Evolutionary conservation across 2,329 filamentous ascomycete genomes (phyloP).

Genomic region (Neonectria ditissima): DNA sequence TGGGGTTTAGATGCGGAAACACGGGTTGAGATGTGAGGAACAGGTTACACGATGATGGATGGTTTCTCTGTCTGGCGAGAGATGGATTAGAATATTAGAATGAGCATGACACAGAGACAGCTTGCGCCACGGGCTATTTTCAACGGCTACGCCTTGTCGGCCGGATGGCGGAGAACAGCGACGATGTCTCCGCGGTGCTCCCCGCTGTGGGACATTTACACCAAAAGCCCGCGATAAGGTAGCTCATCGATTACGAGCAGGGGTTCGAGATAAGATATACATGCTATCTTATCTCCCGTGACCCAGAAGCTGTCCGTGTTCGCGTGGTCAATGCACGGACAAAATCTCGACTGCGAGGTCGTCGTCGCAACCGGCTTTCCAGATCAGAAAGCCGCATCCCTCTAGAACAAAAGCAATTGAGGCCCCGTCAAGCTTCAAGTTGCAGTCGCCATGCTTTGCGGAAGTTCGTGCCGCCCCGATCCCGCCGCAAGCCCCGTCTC

Average conservation of each 20-base stretch:
- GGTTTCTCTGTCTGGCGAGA: conserved; percentile 2
- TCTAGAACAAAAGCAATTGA: conserved; percentile 47
- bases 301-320: conserved; percentile 33
- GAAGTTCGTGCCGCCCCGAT: conserved; percentile 52
- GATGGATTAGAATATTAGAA: not conserved
- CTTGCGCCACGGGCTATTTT: not conserved
- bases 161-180: conserved; percentile 44
- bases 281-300: conserved; percentile 48
- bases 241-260: conserved; percentile 1
- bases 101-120: conserved; percentile 2
- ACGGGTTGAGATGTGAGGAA: not conserved
- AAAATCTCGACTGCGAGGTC: conserved; percentile 48
- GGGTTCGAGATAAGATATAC: not conserved
- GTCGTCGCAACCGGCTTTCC: conserved; percentile 43
- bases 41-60: not conserved
- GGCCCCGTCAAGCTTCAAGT: conserved; percentile 42
- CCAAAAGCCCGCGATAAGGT: conserved; percentile 4
- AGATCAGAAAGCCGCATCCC: conserved; percentile 39
- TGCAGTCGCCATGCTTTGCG: conserved; percentile 59
- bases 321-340: conserved; percentile 47
- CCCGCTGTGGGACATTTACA: conserved; percentile 30
- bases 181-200: conserved; percentile 37
- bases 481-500: not conserved
- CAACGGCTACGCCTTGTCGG: conserved; percentile 5
- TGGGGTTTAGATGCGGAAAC: not conserved